A percentile compares a stretch with the other conserved stretches of the same genome.
Conservation (phyloP, 305 asterid species). For the Ruellia speciosa region DNA sequence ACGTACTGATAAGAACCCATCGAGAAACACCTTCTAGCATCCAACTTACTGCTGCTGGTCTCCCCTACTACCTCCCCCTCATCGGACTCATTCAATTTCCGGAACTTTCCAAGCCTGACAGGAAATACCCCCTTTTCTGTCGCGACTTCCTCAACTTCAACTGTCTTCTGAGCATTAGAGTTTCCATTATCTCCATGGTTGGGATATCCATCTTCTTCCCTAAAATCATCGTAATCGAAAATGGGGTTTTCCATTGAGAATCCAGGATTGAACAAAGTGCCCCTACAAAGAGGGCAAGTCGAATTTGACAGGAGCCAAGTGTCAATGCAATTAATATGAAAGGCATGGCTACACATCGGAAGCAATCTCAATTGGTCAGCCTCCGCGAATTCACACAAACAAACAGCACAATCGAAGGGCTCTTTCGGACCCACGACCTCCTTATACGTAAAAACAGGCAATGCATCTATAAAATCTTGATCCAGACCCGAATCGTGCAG, state of each 20-base stretch:
- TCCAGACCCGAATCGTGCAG: conserved; percentile 90
- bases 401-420: conserved; percentile 93
- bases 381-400: conserved; percentile 77
- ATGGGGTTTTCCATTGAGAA: conserved; percentile 68
- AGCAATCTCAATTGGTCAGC: conserved; percentile 80
- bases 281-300: conserved; percentile 88
- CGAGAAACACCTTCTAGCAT: conserved; percentile 85
- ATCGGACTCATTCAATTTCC: conserved; percentile 42
- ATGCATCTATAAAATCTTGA: conserved; percentile 81
- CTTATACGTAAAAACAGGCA: conserved; percentile 74
- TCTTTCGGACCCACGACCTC: conserved; percentile 85
- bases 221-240: conserved; percentile 57
- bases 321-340: conserved; percentile 79
- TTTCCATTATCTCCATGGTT: conserved; percentile 32
- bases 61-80: conserved; percentile 46
- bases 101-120: conserved; percentile 86
- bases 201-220: conserved; percentile 51
- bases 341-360: conserved; percentile 92
- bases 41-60: conserved; percentile 78
- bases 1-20: conserved; percentile 96
- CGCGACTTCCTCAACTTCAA: conserved; percentile 47
- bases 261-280: conserved; percentile 69
- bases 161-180: conserved; percentile 41
- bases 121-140: conserved; percentile 57
- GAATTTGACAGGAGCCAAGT: conserved; percentile 96